These are phyloP conservation scores for Dipodascopsis tothii DNA, from an alignment of 805 yeast species.

Conservation along the genomic window DNA sequence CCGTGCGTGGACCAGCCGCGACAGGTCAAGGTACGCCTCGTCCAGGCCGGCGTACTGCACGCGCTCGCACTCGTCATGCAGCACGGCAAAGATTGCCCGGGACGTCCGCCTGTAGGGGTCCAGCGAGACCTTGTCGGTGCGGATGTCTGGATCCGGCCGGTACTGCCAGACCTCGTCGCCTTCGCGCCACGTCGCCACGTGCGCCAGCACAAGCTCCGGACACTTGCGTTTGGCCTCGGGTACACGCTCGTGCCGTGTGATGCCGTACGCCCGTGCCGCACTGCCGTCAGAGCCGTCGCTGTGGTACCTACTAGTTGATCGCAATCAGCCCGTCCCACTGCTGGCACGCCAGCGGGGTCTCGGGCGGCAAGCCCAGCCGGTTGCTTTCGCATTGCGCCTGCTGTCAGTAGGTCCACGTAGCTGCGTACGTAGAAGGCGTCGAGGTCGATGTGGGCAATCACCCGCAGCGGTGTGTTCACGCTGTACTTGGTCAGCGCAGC, in stretches of 20 bases:
- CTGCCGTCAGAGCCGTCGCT: conserved; percentile 31
- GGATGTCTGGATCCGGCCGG: conserved; percentile 46
- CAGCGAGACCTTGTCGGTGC: conserved; percentile 69
- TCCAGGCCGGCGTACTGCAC: conserved; percentile 95
- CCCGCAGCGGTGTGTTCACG: conserved; percentile 45
- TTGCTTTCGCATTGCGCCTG: conserved; percentile 78
- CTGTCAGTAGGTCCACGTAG: not conserved
- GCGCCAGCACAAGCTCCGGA: conserved; percentile 68
- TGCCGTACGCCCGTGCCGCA: conserved; percentile 80
- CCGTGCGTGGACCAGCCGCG: conserved; percentile 47
- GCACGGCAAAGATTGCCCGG: conserved; percentile 62
- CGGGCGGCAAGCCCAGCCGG: conserved; percentile 52
- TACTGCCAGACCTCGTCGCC: conserved; percentile 84
- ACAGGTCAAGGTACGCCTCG: conserved; percentile 82
- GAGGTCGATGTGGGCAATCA: conserved; percentile 78
- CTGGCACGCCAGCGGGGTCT: conserved; percentile 85
- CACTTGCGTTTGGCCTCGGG: conserved; percentile 67
- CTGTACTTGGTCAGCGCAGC: conserved; percentile 7
- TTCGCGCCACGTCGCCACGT: conserved; percentile 86
- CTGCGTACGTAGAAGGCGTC: conserved; percentile 74
- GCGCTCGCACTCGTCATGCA: conserved; percentile 49
- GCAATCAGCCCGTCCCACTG: conserved; percentile 92
- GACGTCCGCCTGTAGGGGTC: conserved; percentile 90
- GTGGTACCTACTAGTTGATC: conserved; percentile 39
- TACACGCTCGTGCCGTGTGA: conserved; percentile 67